Evolutionary conservation across 148 eudicot genomes (phyloP), one percentile per base, ranked within the genome.

Genomic region (Pouteria glomerata): DNA sequence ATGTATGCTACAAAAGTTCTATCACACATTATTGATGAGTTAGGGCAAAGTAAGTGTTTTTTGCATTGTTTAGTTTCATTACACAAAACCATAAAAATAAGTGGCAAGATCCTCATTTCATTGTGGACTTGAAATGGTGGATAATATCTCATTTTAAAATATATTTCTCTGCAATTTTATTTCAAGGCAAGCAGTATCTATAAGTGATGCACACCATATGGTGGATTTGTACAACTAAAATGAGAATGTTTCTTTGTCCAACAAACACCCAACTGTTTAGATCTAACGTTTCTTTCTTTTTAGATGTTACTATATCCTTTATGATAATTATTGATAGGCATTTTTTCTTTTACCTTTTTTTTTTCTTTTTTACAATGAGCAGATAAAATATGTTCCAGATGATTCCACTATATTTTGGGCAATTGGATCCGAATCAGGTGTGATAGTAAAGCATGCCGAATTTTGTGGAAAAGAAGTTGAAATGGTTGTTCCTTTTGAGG

Each of bases 341-440:
- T n/a, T 55, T 60, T 50, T 39, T n/a, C n/a, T n/a, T n/a, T n/a
- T n/a, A n/a, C n/a, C n/a, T n/a, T n/a, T n/a, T n/a, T n/a, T n/a
- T n/a, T n/a, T n/a, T n/a, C n/a, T n/a, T n/a, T 63, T 52, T 26
- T 48, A 18, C 7, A 31, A 63, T 73, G 74, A 74, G 71, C 87
- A 92, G 99, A 45, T 95, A 66, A 87, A 84, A 75, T 88, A 95
- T 69, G 84, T 75, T 47, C 85, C 80, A 57, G 97, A 95, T 73
- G 94, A 85, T 78, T 89, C 99, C 45, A 90, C 99, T 23, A 84
- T 85, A 74, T 95, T 85, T 81, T 95, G 97, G 97, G 99, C 99
- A 14, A 75, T 85, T 53, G 99, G 99, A 70, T 76, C 89, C 27
- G 84, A 92, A 63, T 85, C 88, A 50, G 73, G 96, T 57, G 87